These are phyloP conservation scores for Cladorrhinum sp. DNA, from an alignment of 2,329 filamentous ascomycete species.

Conservation along the genomic window DNA sequence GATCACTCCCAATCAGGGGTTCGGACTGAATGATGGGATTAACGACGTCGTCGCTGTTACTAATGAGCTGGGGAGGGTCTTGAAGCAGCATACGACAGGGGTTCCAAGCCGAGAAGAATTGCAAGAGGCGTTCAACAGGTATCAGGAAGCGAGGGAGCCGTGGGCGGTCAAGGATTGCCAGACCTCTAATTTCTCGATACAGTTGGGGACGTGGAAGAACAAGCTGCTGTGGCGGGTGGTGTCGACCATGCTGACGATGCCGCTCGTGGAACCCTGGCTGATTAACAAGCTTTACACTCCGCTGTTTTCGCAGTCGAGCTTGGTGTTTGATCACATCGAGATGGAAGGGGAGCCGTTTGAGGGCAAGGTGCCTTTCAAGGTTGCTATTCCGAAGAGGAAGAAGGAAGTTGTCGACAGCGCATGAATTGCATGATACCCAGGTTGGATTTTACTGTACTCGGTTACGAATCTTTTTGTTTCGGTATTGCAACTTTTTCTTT, in stretches of 20 bases:
- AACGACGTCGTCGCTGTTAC: constrained; percentile 6
- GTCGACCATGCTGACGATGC: not conserved
- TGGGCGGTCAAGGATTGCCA: not conserved
- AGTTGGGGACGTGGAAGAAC: not conserved
- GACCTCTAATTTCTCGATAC: not conserved
- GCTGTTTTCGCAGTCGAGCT: not conserved
- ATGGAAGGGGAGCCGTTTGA: not conserved
- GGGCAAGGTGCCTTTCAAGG: not conserved
- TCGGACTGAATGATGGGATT: constrained; percentile 8
- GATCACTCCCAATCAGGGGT: constrained; percentile 4
- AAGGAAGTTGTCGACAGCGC: not conserved
- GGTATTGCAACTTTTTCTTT: no score
- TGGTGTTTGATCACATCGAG: not conserved
- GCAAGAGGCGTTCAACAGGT: not conserved
- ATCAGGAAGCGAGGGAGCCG: not conserved
- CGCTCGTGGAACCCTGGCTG: not conserved
- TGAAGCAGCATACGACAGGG: not conserved
- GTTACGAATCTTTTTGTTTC: no score
- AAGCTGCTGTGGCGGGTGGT: not conserved
- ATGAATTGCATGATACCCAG: no score
- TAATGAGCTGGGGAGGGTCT: constrained; percentile 1
- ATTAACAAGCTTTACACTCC: not conserved
- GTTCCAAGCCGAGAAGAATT: not conserved
- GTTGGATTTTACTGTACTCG: no score
- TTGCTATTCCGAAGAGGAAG: not conserved